Conservation (phyloP, 2,329 filamentous ascomycete species). For the Colletotrichum somersetense region DNA sequence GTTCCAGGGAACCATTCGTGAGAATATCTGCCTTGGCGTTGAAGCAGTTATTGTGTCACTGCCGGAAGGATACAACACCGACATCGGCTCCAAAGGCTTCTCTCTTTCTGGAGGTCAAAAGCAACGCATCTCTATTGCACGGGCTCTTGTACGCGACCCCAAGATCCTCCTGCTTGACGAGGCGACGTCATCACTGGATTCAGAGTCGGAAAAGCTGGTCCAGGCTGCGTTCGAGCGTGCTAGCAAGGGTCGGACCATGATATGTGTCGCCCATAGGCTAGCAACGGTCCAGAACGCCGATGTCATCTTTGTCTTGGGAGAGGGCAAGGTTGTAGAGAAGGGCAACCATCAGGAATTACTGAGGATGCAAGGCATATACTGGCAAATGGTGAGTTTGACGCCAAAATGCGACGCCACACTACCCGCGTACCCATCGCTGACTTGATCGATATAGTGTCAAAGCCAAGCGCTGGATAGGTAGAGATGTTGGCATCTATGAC, state of each 20-base stretch:
- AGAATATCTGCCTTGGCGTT: constrained; percentile 78
- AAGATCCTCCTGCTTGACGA: constrained; percentile 78
- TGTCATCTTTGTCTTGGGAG: constrained; percentile 82
- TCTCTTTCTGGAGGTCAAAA: constrained; percentile 78
- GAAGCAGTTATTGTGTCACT: constrained; percentile 72
- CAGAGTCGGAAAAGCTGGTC: constrained; percentile 70
- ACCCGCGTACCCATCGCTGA: constrained; percentile 43
- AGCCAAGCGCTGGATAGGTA: constrained; percentile 69
- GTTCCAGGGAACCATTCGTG: constrained; percentile 74
- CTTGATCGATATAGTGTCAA: constrained; percentile 59
- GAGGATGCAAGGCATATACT: constrained; percentile 65
- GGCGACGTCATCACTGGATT: constrained; percentile 78
- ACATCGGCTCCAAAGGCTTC: constrained; percentile 75
- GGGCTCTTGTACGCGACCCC: constrained; percentile 74
- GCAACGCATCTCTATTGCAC: constrained; percentile 76
- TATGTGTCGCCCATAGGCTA: constrained; percentile 82
- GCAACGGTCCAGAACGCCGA: constrained; percentile 84
- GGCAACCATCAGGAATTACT: constrained; percentile 66
- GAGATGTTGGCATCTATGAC: not conserved
- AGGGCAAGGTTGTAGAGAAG: constrained; percentile 69
- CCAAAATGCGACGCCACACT: not conserved
- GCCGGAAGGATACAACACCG: constrained; percentile 76
- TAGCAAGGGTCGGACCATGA: constrained; percentile 71
- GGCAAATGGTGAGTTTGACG: constrained; percentile 65
- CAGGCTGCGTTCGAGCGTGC: constrained; percentile 77